Base-by-base conservation (phyloP, 306 rosid species). In the Arachis stenosperma region DNA sequence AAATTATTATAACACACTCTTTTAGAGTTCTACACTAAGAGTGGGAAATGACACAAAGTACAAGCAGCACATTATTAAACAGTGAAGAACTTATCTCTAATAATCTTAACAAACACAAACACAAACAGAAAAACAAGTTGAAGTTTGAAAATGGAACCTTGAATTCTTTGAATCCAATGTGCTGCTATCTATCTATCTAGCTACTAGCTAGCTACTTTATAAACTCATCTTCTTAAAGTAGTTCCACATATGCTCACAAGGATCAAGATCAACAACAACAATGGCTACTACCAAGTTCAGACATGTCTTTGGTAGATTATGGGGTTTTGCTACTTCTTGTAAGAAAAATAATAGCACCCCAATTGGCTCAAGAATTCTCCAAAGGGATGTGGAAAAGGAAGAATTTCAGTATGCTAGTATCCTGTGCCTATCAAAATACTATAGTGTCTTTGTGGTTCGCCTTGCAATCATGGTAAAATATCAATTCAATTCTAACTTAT, bases 371-470 rank as follows among this genome's bases (percentile, higher is more conserved):
- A 80, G 91, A 78, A 77, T 84, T 40, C 86, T 83, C 59, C 97
- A 85, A 47, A 89, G 88, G 67, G 98, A 93, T 79, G 97, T 93
- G 42, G 98, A 93, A 65, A 84, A 87, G 51, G 93, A 90, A 74
- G 97, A 93, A 62, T 86, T 93, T 47, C 97, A 84, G 58, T 84
- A 84, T 79, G 81, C 86, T 3, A 87, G 17, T 67, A 71, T 93
- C 70, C 84, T 80, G n/a, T 93, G 98, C 44, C 93, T 93, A 69
- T 93, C 98, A 12, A 88, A 97, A 5, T 93, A 90, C 61, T 93
- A 93, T 82, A 93, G 98, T 63, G 98, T 93, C 78, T 92, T 92
- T 65, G 98, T 90, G 14, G 98, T 95, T 80, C 98, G 98, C 65
- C 89, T 93, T 0, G 98, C 98, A 14, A 93, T 93, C 76, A 93